Evolutionary conservation across 2,329 filamentous ascomycete genomes (phyloP).

Genomic region (Apiospora saccharicola): DNA sequence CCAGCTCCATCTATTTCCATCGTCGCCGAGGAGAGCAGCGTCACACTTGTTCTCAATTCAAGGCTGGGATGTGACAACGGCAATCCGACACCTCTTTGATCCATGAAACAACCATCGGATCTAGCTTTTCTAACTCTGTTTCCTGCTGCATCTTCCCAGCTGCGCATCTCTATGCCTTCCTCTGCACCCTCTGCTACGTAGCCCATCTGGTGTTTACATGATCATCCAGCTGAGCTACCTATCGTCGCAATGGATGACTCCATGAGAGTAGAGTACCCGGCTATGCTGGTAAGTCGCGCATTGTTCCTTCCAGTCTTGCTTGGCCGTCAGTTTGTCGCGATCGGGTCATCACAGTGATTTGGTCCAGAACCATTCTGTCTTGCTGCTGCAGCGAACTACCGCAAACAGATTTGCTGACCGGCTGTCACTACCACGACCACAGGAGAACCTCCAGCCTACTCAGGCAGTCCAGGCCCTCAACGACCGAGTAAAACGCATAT

Average conservation of each 20-base stretch:
- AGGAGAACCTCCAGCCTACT: conserved; percentile 82
- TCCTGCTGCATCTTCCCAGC: neutral
- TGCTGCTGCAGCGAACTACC: neutral
- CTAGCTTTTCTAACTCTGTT: neutral
- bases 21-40: conserved; percentile 12
- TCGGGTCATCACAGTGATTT: neutral
- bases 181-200: conserved; percentile 8
- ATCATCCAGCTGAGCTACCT: neutral
- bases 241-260: conserved; percentile 71
- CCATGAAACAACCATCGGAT: conserved; percentile 6
- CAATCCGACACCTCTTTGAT: neutral
- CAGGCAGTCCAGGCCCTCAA: conserved; percentile 84
- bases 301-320: conserved; percentile 9
- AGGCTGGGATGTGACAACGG: conserved; percentile 14
- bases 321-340: neutral
- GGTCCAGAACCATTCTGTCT: neutral
- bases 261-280: conserved; percentile 89
- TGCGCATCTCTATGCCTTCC: conserved; percentile 6
- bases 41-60: conserved; percentile 13
- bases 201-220: conserved; percentile 21
- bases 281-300: conserved; percentile 80
- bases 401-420: conserved; percentile 12
- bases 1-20: conserved; percentile 21
- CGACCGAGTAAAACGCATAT: conserved; percentile 88
- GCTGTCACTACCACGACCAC: neutral